Evolutionary conservation across 116 monocot genomes (phyloP), one percentile per base, ranked within the genome.

Genomic region (Trichopus zeylanicus): DNA sequence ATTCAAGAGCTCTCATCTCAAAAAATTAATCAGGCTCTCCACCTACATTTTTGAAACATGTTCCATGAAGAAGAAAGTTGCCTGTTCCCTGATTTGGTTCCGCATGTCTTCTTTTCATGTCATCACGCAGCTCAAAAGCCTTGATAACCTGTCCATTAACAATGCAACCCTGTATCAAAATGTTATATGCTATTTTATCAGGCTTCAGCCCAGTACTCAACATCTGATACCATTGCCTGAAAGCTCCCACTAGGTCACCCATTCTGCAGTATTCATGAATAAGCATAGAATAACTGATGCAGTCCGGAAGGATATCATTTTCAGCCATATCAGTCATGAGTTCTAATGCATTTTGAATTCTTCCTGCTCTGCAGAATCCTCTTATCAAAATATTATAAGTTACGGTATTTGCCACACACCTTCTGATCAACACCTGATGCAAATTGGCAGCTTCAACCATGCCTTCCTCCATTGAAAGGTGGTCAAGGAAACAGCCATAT

Each of bases 201-300:
- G 86, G 83, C 51, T 72, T 81, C 48, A 86, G 21, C 18, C 86
- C 89, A 31, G 37, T 76, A 29, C 46, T 59, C 26, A 83, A 30
- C 86, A 95, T 95, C 63, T 76, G 81, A 68, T 77, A 70, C 94
- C 94, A 95, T 19, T 81, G 60, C 57, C 57, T 63, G 35, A 86
- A 76, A 70, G 86, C 94, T 76, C 78, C 61, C 8, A 48, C 15
- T 38, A 89, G 33, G 48, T 83, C 55, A 29, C 89, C 86, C 26
- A 0, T 64, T 67, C 54, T 95, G 55, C 73, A 86, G 29, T 74
- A 73, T 51, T 81, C 76, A 53, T 76, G 59, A 32, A 95, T 81
- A 37, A 95, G 63, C 51, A 81, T 81, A 20, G 89, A 80, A 73
- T 86, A 95, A 46, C 75, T 89, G 42, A 89, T 76, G 67, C 86